phyloP scores from a whole-genome alignment of 768 basidiomycete genomes.

The Melanogaster broomeanus region DNA sequence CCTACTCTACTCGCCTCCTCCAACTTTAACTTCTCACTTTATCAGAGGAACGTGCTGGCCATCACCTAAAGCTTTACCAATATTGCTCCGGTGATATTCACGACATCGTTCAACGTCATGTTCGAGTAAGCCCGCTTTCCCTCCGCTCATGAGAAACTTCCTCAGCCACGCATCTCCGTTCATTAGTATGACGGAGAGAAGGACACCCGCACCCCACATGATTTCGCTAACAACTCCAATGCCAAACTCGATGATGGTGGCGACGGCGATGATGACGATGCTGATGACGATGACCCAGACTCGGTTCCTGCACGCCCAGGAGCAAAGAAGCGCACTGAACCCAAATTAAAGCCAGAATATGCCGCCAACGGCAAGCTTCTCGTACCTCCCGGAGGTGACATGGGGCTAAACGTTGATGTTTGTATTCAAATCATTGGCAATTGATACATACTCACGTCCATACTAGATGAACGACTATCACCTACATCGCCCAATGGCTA shows the following conservation, averaged over 20 bases:
- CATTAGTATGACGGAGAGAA: conserved; percentile 52
- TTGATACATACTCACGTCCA: conserved; percentile 3
- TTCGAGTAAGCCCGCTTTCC: conserved; percentile 41
- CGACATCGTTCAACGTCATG: conserved; percentile 68
- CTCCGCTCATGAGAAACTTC: neutral
- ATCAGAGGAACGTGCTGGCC: conserved; percentile 76
- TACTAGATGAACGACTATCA: conserved; percentile 30
- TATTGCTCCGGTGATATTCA: conserved; percentile 75
- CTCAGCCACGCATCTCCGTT: neutral
- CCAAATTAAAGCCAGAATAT: conserved; percentile 34
- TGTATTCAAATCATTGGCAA: conserved; percentile 1
- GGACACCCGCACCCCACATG: conserved; percentile 49
- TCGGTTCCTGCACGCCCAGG: conserved; percentile 13
- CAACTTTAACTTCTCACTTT: conserved; percentile 16
- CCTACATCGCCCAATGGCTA: conserved; percentile 31
- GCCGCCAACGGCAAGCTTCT: conserved; percentile 17
- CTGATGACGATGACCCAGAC: conserved; percentile 33
- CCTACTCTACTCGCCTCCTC: neutral
- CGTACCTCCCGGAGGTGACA: conserved; percentile 17
- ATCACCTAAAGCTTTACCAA: conserved; percentile 80
- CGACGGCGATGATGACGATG: conserved; percentile 42
- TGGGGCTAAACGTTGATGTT: conserved; percentile 26
- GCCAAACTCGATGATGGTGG: conserved; percentile 37
- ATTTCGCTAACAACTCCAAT: conserved; percentile 43
- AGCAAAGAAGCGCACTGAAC: conserved; percentile 23